phyloP scores from a whole-genome alignment of 139 green algal species.

The Chlamydomonas incerta region DNA sequence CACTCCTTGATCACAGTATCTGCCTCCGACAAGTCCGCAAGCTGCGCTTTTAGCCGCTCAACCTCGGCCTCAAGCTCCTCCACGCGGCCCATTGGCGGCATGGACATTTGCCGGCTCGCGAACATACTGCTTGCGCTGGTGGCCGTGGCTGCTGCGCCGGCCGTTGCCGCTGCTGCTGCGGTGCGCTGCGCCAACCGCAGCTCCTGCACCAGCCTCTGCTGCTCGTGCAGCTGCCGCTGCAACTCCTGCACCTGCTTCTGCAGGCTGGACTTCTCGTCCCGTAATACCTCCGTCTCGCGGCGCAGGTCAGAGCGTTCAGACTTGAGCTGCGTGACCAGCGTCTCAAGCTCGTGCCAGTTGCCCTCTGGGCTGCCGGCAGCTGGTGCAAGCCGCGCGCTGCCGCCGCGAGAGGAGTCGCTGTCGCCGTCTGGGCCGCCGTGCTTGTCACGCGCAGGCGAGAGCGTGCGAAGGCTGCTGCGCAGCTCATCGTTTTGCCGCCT shows the following conservation, averaged over 20 bases:
- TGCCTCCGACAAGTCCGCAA: slow-evolving; percentile 48
- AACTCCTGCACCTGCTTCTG: slow-evolving; percentile 11
- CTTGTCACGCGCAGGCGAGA: not conserved
- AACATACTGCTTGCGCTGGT: too few species aligned
- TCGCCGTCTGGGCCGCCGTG: too few species aligned
- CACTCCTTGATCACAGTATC: slow-evolving; percentile 50
- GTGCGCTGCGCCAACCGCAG: not conserved
- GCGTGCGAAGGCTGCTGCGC: slow-evolving; percentile 28
- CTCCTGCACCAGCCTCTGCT: not conserved
- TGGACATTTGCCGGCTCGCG: not conserved
- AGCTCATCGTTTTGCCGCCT: slow-evolving; percentile 33
- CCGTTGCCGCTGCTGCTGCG: not conserved
- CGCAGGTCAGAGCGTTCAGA: not conserved
- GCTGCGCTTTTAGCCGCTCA: slow-evolving; percentile 5
- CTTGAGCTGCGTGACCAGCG: slow-evolving; percentile 28
- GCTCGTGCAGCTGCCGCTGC: not conserved
- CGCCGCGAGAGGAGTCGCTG: too few species aligned
- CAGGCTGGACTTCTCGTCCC: slow-evolving; percentile 7
- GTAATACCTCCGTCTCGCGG: slow-evolving; percentile 32
- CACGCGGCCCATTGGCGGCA: not conserved
- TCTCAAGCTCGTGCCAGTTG: slow-evolving; percentile 42
- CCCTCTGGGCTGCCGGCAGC: not conserved
- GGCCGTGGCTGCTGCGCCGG: not conserved
- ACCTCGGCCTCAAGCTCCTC: slow-evolving; percentile 19
- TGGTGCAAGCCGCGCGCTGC: not conserved